Evolutionary conservation across 257 asterid species (phyloP).

Genomic region (Nicotiana sylvestris): DNA sequence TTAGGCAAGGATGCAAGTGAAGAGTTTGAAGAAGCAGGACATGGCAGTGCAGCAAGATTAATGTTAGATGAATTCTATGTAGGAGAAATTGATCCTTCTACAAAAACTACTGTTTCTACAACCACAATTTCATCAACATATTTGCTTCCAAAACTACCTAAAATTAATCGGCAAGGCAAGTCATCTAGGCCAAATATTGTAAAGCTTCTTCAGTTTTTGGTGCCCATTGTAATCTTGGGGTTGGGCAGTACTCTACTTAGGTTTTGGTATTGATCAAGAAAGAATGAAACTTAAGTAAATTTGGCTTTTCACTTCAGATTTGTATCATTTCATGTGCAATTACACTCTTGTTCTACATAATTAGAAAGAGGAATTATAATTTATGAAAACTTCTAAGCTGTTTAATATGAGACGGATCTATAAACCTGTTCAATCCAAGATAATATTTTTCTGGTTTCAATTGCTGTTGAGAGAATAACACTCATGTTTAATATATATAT

Average conservation of each 20-base stretch:
- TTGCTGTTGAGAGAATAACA: too few species aligned
- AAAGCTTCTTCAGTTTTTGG: slow-evolving; percentile 28
- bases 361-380: too few species aligned
- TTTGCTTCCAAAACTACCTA: not conserved
- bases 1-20: slow-evolving; percentile 70
- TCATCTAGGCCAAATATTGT: slow-evolving; percentile 1
- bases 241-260: slow-evolving; percentile 19
- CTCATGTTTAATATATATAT: too few species aligned
- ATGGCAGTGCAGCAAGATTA: slow-evolving; percentile 74
- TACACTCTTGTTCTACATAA: too few species aligned
- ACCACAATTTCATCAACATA: not conserved
- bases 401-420: too few species aligned
- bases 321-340: not conserved
- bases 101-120: not conserved
- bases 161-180: not conserved
- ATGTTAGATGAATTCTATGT: slow-evolving; percentile 74
- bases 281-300: too few species aligned
- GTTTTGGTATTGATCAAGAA: not conserved
- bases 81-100: slow-evolving; percentile 50
- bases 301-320: not conserved
- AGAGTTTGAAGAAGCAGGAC: slow-evolving; percentile 75
- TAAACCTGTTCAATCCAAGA: too few species aligned
- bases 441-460: too few species aligned
- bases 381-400: too few species aligned
- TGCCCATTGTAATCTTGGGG: slow-evolving; percentile 36